These are phyloP conservation scores for Colletotrichum sp. DNA, from an alignment of 2,329 filamentous ascomycete genomes.

Conservation along the genomic window DNA sequence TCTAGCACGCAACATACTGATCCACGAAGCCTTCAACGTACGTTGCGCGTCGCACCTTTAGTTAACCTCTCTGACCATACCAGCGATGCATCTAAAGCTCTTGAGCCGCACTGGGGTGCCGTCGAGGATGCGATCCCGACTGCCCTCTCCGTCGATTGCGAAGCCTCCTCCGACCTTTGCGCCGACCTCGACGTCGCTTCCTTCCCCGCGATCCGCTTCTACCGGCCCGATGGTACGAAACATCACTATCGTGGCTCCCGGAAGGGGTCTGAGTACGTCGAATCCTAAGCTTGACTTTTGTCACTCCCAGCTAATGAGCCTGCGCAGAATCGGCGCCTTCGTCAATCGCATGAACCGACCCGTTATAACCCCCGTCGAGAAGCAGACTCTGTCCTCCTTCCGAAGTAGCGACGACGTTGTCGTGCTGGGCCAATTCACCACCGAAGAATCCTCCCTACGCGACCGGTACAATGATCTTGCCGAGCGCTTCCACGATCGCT, in stretches of 20 bases:
- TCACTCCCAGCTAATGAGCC: slow-evolving; percentile 1
- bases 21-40: background rate
- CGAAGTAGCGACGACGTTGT: slow-evolving; percentile 44
- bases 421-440: slow-evolving; percentile 42
- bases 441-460: slow-evolving; percentile 30
- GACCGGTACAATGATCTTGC: slow-evolving; percentile 38
- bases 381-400: slow-evolving; percentile 35
- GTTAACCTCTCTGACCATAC: background rate
- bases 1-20: background rate
- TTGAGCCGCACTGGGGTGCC: slow-evolving; percentile 40
- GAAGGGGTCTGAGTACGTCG: slow-evolving; percentile 39
- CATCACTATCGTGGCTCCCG: slow-evolving; percentile 49
- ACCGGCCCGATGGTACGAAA: slow-evolving; percentile 35
- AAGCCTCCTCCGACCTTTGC: slow-evolving; percentile 39
- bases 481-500: slow-evolving; percentile 40
- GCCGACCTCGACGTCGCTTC: slow-evolving; percentile 44
- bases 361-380: slow-evolving; percentile 29
- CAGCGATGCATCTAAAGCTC: slow-evolving; percentile 34
- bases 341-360: slow-evolving; percentile 32
- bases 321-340: slow-evolving; percentile 31
- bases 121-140: slow-evolving; percentile 26
- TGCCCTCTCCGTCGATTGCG: slow-evolving; percentile 47
- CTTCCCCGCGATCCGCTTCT: slow-evolving; percentile 52
- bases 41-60: background rate
- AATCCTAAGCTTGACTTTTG: background rate